A percentile compares a stretch with the other conserved stretches of the same genome.
Evolutionary conservation across 2,329 filamentous ascomycete genomes (phyloP).

Genomic region (Aspergillus transmontanensis): DNA sequence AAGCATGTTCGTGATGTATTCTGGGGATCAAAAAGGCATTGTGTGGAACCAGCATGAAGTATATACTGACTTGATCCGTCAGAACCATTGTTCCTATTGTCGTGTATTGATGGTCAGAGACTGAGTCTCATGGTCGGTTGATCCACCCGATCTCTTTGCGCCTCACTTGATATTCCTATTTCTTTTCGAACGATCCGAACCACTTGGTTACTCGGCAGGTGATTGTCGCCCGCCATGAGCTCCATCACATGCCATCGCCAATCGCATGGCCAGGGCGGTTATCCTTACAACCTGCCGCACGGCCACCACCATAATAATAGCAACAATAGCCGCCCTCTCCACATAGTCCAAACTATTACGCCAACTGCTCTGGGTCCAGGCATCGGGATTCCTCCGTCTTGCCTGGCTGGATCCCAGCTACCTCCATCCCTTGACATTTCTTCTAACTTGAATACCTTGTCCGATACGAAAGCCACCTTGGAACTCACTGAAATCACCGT

Average conservation of each 20-base stretch:
- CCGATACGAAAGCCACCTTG: slow-evolving; percentile 24
- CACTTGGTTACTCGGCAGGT: slow-evolving; percentile 3
- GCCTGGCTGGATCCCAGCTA: slow-evolving; percentile 3
- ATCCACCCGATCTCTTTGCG: slow-evolving; percentile 14
- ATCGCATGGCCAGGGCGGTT: slow-evolving; percentile 18
- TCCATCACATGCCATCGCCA: slow-evolving; percentile 34
- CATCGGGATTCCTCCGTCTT: slow-evolving; percentile 3
- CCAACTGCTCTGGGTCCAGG: slow-evolving; percentile 14
- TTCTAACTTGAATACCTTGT: slow-evolving; percentile 14
- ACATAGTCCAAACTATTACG: slow-evolving; percentile 13
- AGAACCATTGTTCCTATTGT: neutral
- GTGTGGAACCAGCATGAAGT: neutral
- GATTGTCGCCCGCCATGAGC: slow-evolving; percentile 15
- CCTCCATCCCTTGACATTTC: slow-evolving; percentile 14
- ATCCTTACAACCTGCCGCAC: slow-evolving; percentile 9
- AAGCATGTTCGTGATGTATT: neutral
- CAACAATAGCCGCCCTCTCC: slow-evolving; percentile 14
- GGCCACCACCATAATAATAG: slow-evolving; percentile 14
- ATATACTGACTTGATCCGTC: neutral
- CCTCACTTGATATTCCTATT: slow-evolving; percentile 2
- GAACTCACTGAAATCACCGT: slow-evolving; percentile 21
- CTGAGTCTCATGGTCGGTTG: slow-evolving; percentile 12
- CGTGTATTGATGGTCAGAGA: slow-evolving; percentile 1
- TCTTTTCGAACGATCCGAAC: neutral
- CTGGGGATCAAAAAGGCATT: neutral